Conservation (phyloP, 108 stramenopile genomes). For the Aurantiochytrium sp. region DNA sequence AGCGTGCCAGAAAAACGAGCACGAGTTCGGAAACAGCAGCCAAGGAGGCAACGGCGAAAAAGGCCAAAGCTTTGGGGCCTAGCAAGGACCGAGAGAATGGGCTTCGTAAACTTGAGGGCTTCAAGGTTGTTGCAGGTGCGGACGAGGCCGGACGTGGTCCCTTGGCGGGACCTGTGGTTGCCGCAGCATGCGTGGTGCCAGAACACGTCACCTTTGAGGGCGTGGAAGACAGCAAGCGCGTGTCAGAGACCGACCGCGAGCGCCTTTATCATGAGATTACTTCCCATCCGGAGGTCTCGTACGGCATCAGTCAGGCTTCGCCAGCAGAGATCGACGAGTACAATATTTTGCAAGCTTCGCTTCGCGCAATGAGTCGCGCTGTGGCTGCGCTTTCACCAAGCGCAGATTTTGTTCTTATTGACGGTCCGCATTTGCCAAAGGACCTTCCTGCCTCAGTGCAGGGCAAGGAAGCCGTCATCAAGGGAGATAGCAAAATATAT, state of each 20-base stretch:
- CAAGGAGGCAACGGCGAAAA: too few species aligned
- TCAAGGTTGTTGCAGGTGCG: conserved; percentile 60
- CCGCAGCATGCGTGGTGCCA: conserved; percentile 48
- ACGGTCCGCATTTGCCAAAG: conserved; percentile 36
- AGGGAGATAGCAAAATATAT: conserved; percentile 81
- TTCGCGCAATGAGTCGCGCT: conserved; percentile 74
- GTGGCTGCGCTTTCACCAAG: conserved; percentile 35
- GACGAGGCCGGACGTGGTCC: conserved; percentile 98
- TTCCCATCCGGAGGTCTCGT: conserved; percentile 55
- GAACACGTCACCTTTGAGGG: conserved; percentile 38
- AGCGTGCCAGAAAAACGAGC: too few species aligned
- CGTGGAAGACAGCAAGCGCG: conserved; percentile 79
- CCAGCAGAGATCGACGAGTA: conserved; percentile 84
- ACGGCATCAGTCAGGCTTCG: conserved; percentile 66
- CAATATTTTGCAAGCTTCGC: conserved; percentile 91
- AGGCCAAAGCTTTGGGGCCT: neutral
- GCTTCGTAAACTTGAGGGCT: neutral
- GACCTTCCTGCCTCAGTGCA: neutral
- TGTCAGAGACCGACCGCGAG: conserved; percentile 70
- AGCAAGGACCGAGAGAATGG: neutral
- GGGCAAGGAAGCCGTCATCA: conserved; percentile 47
- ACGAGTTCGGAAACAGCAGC: too few species aligned
- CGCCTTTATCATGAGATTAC: conserved; percentile 41
- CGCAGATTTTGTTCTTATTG: conserved; percentile 27
- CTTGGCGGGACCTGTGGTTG: conserved; percentile 70